Evolutionary conservation across 768 basidiomycete species (phyloP), one percentile per base, ranked within the genome.

Genomic region (Phanerochaete carnosa): DNA sequence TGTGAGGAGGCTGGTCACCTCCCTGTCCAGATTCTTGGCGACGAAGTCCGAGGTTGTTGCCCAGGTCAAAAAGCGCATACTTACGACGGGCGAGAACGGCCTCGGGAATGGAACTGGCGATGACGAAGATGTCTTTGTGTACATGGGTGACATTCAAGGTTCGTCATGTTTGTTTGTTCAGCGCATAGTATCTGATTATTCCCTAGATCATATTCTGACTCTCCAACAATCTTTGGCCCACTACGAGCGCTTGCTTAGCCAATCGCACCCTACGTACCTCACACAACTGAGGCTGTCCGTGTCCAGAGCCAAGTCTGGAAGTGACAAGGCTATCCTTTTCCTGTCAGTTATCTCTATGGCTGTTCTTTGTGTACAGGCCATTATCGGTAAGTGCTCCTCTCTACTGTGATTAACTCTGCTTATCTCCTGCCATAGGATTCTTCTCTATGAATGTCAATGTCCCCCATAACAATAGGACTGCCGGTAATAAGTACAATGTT

Each of bases 131-230:
- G 83, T 96, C 25, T 87, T 84, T 12, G 90, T 94, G 2, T 94
- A 96, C 70, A 84, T 95, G 76, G 92, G 92, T 25, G 95, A 98
- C 72, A 83, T 98, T 1, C 92, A 95, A 78, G 95, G 95, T 94
- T 64, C 50, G 78, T 60, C 0, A 29, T 33, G 9, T 55, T 46
- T 13, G 12, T 30, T 59, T 49, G n/a, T 53, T 39, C 35, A n/a
- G 28, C 22, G 57, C 26, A 32, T 32, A 43, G 23, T 7, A 19
- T 16, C 3, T 28, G 7, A 23, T 43, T 12, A 1, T 6, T 16
- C 26, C 35, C 1, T 45, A 95, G 95, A 98, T 73, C 95, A 98
- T 70, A 94, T 97, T 65, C 72, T 95, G 25, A 87, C 92, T 2
- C 76, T 98, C 58, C 92, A 95, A 67, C 89, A 92, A 66, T 84